phyloP scores from a whole-genome alignment of 2,329 filamentous ascomycete species.

The Curvularia sp. region DNA sequence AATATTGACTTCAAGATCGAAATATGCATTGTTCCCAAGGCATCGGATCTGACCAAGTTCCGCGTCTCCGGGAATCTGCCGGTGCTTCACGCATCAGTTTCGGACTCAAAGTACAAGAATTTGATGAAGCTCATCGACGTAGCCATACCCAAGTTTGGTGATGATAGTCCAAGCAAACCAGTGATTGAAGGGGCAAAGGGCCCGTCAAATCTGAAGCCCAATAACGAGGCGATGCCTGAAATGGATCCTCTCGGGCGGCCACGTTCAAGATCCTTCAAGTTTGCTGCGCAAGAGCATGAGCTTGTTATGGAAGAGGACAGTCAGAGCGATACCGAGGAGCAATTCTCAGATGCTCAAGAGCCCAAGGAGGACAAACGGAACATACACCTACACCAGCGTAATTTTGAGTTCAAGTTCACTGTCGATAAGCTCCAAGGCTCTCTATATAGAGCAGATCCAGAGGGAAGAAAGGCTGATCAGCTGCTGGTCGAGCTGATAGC shows the following conservation, averaged over 20 bases:
- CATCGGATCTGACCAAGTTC: constrained; percentile 89
- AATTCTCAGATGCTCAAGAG: constrained; percentile 71
- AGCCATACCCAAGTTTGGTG: constrained; percentile 83
- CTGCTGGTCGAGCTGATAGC: constrained; percentile 91
- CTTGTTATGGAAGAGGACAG: constrained; percentile 79
- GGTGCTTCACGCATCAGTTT: constrained; percentile 87
- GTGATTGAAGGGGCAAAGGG: constrained; percentile 45
- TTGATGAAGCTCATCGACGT: constrained; percentile 97
- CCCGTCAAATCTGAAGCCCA: constrained; percentile 49
- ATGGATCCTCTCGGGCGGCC: constrained; percentile 57
- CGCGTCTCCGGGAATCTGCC: constrained; percentile 91
- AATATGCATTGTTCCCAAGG: constrained; percentile 94
- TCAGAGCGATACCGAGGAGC: constrained; percentile 68
- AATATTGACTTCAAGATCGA: constrained; percentile 98
- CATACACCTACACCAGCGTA: constrained; percentile 79
- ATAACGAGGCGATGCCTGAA: constrained; percentile 35
- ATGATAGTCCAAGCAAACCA: constrained; percentile 52
- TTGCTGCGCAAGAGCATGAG: constrained; percentile 74
- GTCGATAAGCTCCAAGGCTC: constrained; percentile 95
- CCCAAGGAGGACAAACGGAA: constrained; percentile 57
- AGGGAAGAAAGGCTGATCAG: constrained; percentile 76
- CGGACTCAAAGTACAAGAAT: constrained; percentile 95
- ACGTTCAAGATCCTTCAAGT: constrained; percentile 76
- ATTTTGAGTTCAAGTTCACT: constrained; percentile 95
- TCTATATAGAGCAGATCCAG: constrained; percentile 83